Conservation (phyloP, 2,329 filamentous ascomycete species). For the Blumeriella jaapii region DNA sequence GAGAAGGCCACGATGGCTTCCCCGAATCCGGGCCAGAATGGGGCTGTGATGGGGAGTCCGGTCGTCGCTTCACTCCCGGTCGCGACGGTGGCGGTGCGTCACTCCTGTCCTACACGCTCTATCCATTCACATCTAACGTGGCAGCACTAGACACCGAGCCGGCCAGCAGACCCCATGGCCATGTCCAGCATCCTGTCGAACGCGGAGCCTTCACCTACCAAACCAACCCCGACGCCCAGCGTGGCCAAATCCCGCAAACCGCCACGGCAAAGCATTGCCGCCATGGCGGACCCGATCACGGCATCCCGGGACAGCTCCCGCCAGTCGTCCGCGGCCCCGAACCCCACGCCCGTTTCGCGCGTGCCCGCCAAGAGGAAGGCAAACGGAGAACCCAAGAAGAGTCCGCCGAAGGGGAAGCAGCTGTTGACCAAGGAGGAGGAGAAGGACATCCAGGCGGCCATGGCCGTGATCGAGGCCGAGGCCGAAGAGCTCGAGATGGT, state of each 20-base stretch:
- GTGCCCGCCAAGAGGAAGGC: slow-evolving; percentile 29
- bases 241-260: slow-evolving; percentile 20
- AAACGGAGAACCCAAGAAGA: slow-evolving; percentile 45
- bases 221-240: slow-evolving; percentile 31
- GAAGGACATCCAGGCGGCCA: slow-evolving; percentile 55
- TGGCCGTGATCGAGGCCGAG: slow-evolving; percentile 47
- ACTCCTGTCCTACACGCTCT: background rate
- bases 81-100: slow-evolving; percentile 21
- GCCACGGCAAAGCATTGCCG: slow-evolving; percentile 17
- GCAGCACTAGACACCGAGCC: slow-evolving; percentile 54
- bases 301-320: slow-evolving; percentile 27
- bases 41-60: slow-evolving; percentile 26
- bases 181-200: slow-evolving; percentile 90
- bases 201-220: slow-evolving; percentile 55
- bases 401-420: slow-evolving; percentile 34
- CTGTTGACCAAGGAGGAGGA: slow-evolving; percentile 49
- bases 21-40: slow-evolving; percentile 35
- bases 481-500: slow-evolving; percentile 44
- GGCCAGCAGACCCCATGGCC: slow-evolving; percentile 81
- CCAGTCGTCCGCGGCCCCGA: slow-evolving; percentile 38
- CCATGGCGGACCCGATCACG: slow-evolving; percentile 17
- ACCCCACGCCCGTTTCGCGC: slow-evolving; percentile 33
- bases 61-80: slow-evolving; percentile 16
- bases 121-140: slow-evolving; percentile 9
- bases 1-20: slow-evolving; percentile 33